Evolutionary conservation across 2,329 filamentous ascomycete species (phyloP).

Genomic region (Botrytis porri): DNA sequence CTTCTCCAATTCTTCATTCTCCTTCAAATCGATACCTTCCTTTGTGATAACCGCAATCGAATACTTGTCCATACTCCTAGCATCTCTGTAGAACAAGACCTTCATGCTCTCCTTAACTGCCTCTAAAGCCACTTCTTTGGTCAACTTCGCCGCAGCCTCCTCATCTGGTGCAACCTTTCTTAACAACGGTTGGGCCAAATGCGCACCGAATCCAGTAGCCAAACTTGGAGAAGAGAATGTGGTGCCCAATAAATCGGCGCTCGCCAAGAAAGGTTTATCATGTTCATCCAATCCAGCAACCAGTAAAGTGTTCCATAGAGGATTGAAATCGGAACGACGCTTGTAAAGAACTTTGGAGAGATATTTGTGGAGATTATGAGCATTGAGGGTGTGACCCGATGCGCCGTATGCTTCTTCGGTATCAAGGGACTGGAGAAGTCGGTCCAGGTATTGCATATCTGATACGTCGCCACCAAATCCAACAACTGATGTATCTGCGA

Average conservation of each 20-base stretch:
- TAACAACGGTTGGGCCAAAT: conserved; percentile 90
- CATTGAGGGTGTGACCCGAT: conserved; percentile 62
- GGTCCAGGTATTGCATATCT: conserved; percentile 98
- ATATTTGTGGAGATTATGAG: conserved; percentile 95
- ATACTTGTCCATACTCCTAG: conserved; percentile 86
- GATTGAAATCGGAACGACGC: conserved; percentile 92
- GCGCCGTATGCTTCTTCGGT: conserved; percentile 81
- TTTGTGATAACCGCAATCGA: conserved; percentile 87
- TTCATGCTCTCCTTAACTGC: conserved; percentile 95
- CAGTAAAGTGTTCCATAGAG: conserved; percentile 93
- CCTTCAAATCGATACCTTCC: conserved; percentile 80
- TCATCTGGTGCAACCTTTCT: conserved; percentile 82
- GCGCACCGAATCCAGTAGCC: conserved; percentile 89
- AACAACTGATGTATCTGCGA: conserved; percentile 78
- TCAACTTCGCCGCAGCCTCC: conserved; percentile 67
- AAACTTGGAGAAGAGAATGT: conserved; percentile 85
- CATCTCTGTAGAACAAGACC: conserved; percentile 96
- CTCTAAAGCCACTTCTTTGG: conserved; percentile 73
- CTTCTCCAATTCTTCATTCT: conserved; percentile 83
- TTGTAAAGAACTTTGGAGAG: conserved; percentile 94
- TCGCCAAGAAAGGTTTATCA: conserved; percentile 82
- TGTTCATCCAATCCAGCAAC: conserved; percentile 83
- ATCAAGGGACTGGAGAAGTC: conserved; percentile 80
- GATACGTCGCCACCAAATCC: conserved; percentile 97
- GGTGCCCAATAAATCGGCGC: conserved; percentile 87